Evolutionary conservation across 2,329 filamentous ascomycete genomes (phyloP), one percentile per base, ranked within the genome.

Genomic region (Aspergillus fructus): DNA sequence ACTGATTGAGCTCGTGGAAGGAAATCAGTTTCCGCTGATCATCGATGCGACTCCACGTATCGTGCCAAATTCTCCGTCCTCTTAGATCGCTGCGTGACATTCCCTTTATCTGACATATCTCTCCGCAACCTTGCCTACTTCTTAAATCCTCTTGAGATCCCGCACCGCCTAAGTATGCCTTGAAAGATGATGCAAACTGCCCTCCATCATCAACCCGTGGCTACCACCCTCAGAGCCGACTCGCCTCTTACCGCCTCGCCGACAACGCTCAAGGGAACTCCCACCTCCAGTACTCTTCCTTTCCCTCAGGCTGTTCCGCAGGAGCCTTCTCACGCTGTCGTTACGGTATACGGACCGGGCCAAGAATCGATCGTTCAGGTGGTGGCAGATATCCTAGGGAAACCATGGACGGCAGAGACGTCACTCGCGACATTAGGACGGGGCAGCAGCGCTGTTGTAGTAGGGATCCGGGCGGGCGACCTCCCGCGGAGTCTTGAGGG

Each of bases 371-470:
- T 94, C 61, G 85, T 93, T 27, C 84, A 85, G 21, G 78, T 90
- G 34, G 89, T 93, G 64, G 90, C 90, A 24, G 89, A 93, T 66
- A 87, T 93, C 7, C 76, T 94, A 42, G 90, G 91, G 13, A 90
- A 92, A 70, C 83, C 87, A 19, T 88, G 84, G 75, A 83, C 81
- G 58, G 78, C 88, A 43, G 83, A 84, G 53, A 73, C 78, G 77
- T 81, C 55, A 81, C 89, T 72, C 76, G 79, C 59, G 76, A 83
- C 46, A 78, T 86, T 65, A 78, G 78, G 62, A 66, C 74, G 50
- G 77, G 83, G 51, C 81, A 89, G 66, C 76, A 81, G 66, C 84
- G 85, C 60, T 80, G 68, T 84, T n/a, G 87, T 93, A 8, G 79
- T 91, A 47, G 90, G 89, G 3, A 78, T 93, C 50, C 73, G 79